Percentiles rank a stretch among this genome's conserved stretches.
phyloP scores from a whole-genome alignment of 345 rosid species.

The Laguncularia racemosa region DNA sequence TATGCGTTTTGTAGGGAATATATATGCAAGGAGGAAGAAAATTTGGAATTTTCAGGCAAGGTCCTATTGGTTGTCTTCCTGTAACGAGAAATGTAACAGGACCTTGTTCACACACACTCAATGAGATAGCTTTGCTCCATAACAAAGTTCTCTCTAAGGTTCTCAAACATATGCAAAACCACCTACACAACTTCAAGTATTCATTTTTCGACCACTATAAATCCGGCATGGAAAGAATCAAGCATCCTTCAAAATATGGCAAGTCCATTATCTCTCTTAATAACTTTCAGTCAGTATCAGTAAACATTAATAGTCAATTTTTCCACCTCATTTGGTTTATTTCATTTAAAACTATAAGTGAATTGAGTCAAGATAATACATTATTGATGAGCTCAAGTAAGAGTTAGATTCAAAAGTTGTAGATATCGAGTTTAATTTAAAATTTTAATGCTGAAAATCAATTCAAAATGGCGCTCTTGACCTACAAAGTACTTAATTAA shows the following conservation, averaged over 20 bases:
- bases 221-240: slow-evolving; percentile 15
- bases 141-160: slow-evolving; percentile 14
- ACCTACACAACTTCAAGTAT: slow-evolving; percentile 30
- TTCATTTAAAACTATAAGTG: too few relatives aligned
- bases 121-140: slow-evolving; percentile 15
- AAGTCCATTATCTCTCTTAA: too few relatives aligned
- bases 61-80: background rate
- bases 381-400: too few relatives aligned
- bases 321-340: too few relatives aligned
- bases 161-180: slow-evolving; percentile 7
- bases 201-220: slow-evolving; percentile 18
- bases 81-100: background rate
- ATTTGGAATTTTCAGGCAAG: slow-evolving; percentile 1
- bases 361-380: too few relatives aligned
- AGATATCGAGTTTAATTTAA: too few relatives aligned
- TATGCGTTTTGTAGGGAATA: slow-evolving; percentile 1
- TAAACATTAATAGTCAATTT: too few relatives aligned
- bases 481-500: too few relatives aligned
- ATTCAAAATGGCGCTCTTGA: too few relatives aligned
- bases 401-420: too few relatives aligned
- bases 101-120: background rate
- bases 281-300: too few relatives aligned
- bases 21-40: slow-evolving; percentile 10
- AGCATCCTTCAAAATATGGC: slow-evolving; percentile 31
- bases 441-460: too few relatives aligned